Base-by-base conservation (phyloP, 2,329 filamentous ascomycete species). In the Alternaria incomplexa region DNA sequence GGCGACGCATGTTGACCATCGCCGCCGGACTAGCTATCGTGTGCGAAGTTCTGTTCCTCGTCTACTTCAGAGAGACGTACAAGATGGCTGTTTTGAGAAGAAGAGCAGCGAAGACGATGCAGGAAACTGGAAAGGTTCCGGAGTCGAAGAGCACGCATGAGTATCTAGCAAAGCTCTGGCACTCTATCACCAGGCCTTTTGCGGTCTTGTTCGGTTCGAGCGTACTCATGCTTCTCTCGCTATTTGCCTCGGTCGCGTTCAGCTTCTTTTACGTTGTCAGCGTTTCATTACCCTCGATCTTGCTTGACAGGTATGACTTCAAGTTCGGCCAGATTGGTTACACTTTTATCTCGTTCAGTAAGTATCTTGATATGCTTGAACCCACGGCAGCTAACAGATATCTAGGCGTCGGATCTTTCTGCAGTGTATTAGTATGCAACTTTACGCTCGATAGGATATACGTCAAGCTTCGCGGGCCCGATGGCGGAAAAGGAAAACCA, bases 51-150 rank as follows among this genome's bases (percentile, higher is more conserved):
- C 52, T 83, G 5, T 86, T 89, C 64, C 72, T 89, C 8, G 77
- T 78, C 0, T 83, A 79, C 69, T 88, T 87, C 69, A 78, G 83
- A 6, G 89, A 91, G 78, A 90, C 89, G 12, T 90, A 90, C 76
- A 85, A 85, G 69, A 82, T 88, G 44, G 78, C 83, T 1, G 87
- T 90, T 48, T 75, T 90, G 45, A 72, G 66, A 61, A 61, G 54
- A 28, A 74, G 58, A 61, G 62, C 65, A 56, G 74, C 62, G 55
- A 73, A 52, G 59, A 70, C 17, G 59, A 68, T 43, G 63, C 57
- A 45, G 64, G 66, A 23, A 65, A 66, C 36, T 57, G 65, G 48
- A 28, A 43, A 56, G 9, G 57, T 45, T 20, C 55, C 40, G 12
- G 62, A 65, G 46, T 48, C 50, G 13, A 67, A 69, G 36, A 66